These are phyloP conservation scores for Pittosporum tobira DNA, from an alignment of 129 eudicot species.

Conservation along the genomic window DNA sequence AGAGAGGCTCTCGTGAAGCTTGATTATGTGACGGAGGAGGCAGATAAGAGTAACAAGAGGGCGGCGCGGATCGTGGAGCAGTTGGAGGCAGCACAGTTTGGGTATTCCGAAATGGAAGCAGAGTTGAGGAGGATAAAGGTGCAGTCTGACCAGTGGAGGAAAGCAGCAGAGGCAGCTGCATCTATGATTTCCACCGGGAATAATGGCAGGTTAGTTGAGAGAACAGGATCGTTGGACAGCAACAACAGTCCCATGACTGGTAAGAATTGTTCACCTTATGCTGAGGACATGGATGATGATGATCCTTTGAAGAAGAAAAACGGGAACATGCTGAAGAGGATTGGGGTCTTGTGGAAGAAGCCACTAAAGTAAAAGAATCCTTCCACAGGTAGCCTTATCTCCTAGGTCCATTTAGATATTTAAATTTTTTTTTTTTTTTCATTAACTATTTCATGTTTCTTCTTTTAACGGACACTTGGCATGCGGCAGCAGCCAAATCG, in stretches of 20 bases:
- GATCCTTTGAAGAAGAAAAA: not conserved
- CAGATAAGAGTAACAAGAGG: conserved; percentile 28
- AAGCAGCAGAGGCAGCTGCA: too few species aligned
- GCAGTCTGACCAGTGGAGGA: conserved; percentile 51
- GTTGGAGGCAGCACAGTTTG: conserved; percentile 37
- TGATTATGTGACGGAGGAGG: conserved; percentile 29
- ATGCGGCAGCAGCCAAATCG: not conserved
- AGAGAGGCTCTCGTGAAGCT: conserved; percentile 32
- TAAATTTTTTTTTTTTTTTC: not conserved
- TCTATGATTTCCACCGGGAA: not conserved
- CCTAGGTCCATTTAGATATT: not conserved
- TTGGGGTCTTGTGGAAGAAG: not conserved
- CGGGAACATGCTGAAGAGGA: not conserved
- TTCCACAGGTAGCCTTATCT: not conserved
- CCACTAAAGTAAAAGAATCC: too few species aligned
- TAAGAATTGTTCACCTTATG: not conserved
- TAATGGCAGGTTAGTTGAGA: not conserved
- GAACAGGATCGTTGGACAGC: not conserved
- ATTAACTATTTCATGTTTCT: not conserved
- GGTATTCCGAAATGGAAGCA: conserved; percentile 33
- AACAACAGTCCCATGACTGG: not conserved
- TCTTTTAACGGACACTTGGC: not conserved
- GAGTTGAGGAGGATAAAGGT: conserved; percentile 44
- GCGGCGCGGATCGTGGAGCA: conserved; percentile 20
- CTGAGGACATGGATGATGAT: not conserved